Evolutionary conservation across 2,329 filamentous ascomycete genomes (phyloP).

Genomic region (Thermomyces lanuginosus): DNA sequence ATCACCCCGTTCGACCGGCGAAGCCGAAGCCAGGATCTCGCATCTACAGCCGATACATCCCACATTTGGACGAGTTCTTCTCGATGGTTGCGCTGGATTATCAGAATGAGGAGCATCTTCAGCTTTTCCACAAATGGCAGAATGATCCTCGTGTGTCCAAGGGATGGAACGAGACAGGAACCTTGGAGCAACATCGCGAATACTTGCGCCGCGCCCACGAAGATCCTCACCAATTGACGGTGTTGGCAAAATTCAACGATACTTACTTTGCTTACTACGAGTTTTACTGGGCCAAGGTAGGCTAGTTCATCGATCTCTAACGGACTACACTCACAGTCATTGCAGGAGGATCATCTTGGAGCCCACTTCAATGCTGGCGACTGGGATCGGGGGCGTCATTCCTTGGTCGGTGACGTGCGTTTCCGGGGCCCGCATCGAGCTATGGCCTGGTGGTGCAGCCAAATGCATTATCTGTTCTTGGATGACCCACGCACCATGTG

Average conservation of each 20-base stretch:
- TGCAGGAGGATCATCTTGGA: slow-evolving; percentile 42
- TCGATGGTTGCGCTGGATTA: slow-evolving; percentile 62
- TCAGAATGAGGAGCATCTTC: slow-evolving; percentile 45
- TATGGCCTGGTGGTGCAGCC: slow-evolving; percentile 40
- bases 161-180: slow-evolving; percentile 67
- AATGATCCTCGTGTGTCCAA: slow-evolving; percentile 67
- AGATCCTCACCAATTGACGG: slow-evolving; percentile 54
- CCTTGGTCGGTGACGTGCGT: slow-evolving; percentile 35
- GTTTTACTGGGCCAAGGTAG: slow-evolving; percentile 59
- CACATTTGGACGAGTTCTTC: slow-evolving; percentile 59
- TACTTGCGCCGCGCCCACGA: slow-evolving; percentile 53
- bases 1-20: slow-evolving; percentile 53
- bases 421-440: slow-evolving; percentile 41
- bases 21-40: slow-evolving; percentile 56
- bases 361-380: slow-evolving; percentile 40
- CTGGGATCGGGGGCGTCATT: slow-evolving; percentile 45
- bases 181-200: slow-evolving; percentile 54
- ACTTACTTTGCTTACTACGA: slow-evolving; percentile 63
- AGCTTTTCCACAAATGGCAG: slow-evolving; percentile 63
- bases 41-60: slow-evolving; percentile 64
- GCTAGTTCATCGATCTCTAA: too few species aligned
- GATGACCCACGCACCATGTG: slow-evolving; percentile 40
- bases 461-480: slow-evolving; percentile 44
- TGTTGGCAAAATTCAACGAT: slow-evolving; percentile 57
- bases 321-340: background rate